Percentiles rank a stretch among this genome's conserved stretches.
phyloP scores from a whole-genome alignment of 2,329 filamentous ascomycete genomes.

The Fusarium nygamai region DNA sequence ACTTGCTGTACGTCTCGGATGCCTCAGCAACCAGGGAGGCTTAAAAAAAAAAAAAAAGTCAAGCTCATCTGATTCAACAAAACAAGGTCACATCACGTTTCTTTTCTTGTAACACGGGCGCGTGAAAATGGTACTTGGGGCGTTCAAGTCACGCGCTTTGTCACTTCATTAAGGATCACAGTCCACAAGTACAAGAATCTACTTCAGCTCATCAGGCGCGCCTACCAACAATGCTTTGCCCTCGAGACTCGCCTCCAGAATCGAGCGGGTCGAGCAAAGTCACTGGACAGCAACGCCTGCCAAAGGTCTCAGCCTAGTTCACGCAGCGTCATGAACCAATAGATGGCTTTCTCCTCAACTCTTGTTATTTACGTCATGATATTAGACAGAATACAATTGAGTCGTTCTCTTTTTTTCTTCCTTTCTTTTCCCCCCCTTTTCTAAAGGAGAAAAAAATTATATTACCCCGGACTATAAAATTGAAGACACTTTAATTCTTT shows the following conservation, averaged over 20 bases:
- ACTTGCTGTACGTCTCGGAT: slow-evolving; percentile 17
- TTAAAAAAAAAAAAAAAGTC: not conserved
- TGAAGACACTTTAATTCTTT: not conserved
- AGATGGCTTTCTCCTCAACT: not conserved
- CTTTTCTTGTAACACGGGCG: slow-evolving; percentile 23
- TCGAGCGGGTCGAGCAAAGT: slow-evolving; percentile 26
- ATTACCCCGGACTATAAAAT: not conserved
- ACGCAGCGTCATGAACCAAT: slow-evolving; percentile 13
- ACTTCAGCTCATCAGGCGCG: slow-evolving; percentile 32
- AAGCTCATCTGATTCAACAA: slow-evolving; percentile 31
- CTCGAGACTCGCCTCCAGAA: slow-evolving; percentile 27
- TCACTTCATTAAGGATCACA: not conserved
- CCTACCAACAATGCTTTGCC: slow-evolving; percentile 9
- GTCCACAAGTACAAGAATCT: not conserved
- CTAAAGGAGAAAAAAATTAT: not conserved
- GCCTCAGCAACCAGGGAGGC: slow-evolving; percentile 40
- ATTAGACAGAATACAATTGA: not conserved
- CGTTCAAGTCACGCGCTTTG: slow-evolving; percentile 32
- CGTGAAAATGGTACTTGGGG: slow-evolving; percentile 25
- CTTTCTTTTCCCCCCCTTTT: not conserved
- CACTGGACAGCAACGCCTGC: slow-evolving; percentile 39
- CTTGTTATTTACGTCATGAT: not conserved
- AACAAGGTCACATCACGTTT: slow-evolving; percentile 35
- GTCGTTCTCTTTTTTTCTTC: no score
- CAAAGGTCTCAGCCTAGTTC: slow-evolving; percentile 29